Evolutionary conservation across 2,329 filamentous ascomycete genomes (phyloP), one percentile per base, ranked within the genome.

Genomic region (Xylariomycetidae sp.): DNA sequence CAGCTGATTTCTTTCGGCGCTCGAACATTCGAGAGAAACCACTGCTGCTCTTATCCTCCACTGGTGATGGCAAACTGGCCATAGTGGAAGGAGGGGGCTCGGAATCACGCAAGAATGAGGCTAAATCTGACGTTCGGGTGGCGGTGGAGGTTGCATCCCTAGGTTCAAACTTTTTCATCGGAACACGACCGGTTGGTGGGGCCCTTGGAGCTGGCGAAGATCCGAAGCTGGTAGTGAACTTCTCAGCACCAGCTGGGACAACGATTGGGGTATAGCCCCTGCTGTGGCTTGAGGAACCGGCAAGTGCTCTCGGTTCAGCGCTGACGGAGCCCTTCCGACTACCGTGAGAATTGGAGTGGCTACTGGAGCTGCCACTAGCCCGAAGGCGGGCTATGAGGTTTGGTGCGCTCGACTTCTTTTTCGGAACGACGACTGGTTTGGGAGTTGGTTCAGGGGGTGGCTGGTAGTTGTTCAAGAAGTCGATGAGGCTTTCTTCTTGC

Each of bases 101-200:
- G 11, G 82, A 84, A 48, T 78, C 77, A 33, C 72, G 75, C 19
- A 92, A 62, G 55, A 90, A 90, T 32, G 79, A 77, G 1, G 85
- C 84, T 27, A 90, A 60, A 31, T 88, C 84, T 13, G 74, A 72
- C 3, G 82, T 88, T 28, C 63, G 59, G n/a, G 59, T 60, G 6
- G 56, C 57, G 4, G 56, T 45, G n/a, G 57, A 53, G 22, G 63
- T 59, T 3, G 73, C 61, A 4, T 78, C 74, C 28, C 74, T 67
- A 3, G 75, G 69, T 52, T 77, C 72, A 48, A 72, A 80, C 47
- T 60, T 72, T 59, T 73, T 80, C 69, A 72, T 74, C 2, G 68
- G 63, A 9, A 70, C 65, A 16, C 71, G 66, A 15, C 58, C 54
- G 14, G 54, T 56, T 2, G 62, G 50, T 27, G 43, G 36, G 2